phyloP scores from a whole-genome alignment of 1,284 basidiomycete genomes.

The Microbotryomycetes sp. region DNA sequence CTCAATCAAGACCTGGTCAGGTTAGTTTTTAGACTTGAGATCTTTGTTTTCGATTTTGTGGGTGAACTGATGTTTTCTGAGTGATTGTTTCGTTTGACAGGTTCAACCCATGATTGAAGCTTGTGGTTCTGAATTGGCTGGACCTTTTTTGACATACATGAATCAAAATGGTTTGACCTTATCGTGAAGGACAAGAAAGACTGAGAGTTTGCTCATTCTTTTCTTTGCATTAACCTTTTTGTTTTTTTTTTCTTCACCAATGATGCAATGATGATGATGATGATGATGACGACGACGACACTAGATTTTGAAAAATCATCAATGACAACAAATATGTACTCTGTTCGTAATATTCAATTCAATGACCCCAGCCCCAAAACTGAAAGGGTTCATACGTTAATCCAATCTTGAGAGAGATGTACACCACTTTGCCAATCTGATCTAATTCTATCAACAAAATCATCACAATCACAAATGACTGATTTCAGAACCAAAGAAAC shows the following conservation, averaged over 20 bases:
- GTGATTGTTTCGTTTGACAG: background rate
- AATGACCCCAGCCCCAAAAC: too few relatives aligned
- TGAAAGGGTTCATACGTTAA: too few relatives aligned
- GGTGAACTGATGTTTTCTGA: background rate
- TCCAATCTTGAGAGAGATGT: background rate
- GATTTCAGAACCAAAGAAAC: background rate
- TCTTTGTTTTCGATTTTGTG: too few relatives aligned
- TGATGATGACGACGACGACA: too few relatives aligned
- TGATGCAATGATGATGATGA: too few relatives aligned
- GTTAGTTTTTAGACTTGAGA: slow-evolving; percentile 30
- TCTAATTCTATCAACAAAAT: background rate
- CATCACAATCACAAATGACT: background rate
- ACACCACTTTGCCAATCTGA: background rate
- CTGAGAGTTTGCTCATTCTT: too few relatives aligned
- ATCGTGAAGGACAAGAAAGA: background rate
- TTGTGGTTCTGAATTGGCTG: background rate
- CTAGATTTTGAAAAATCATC: too few relatives aligned
- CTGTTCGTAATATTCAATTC: too few relatives aligned
- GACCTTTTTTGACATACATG: background rate
- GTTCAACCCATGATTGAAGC: slow-evolving; percentile 1
- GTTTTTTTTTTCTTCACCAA: too few relatives aligned
- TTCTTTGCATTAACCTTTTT: too few relatives aligned
- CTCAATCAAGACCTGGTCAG: slow-evolving; percentile 42
- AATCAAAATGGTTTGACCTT: background rate
- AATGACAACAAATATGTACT: too few relatives aligned